Percentiles rank a stretch among this genome's conserved stretches.
These are phyloP conservation scores for Testicularia cyperi DNA, from an alignment of 1,284 basidiomycete species.

Conservation along the genomic window DNA sequence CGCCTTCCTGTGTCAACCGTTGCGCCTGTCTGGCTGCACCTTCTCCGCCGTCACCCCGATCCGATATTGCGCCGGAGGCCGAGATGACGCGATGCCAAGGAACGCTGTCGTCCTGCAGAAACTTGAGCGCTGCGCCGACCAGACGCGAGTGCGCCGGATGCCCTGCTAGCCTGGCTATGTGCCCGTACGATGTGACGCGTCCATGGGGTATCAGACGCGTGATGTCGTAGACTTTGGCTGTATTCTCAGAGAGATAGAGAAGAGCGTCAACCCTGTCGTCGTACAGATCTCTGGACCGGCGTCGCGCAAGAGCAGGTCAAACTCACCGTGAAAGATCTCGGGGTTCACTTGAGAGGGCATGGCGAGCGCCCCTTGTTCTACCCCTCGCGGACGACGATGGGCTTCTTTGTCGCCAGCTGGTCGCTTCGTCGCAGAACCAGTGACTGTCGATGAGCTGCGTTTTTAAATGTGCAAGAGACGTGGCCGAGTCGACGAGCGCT, in stretches of 20 bases:
- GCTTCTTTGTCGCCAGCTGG: too few species aligned
- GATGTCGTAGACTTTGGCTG: conserved; percentile 53
- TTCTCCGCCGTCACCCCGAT: conserved; percentile 54
- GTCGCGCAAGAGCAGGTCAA: too few species aligned
- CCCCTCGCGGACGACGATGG: too few species aligned
- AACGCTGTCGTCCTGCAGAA: conserved; percentile 39
- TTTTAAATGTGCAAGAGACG: too few species aligned
- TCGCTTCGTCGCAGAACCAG: too few species aligned
- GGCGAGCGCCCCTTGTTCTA: too few species aligned
- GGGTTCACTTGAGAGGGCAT: conserved; percentile 36
- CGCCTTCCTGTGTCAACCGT: conserved; percentile 36
- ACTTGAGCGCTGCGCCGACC: conserved; percentile 53
- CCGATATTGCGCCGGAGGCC: conserved; percentile 50
- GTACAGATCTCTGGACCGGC: too few species aligned
- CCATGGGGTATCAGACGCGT: conserved; percentile 45
- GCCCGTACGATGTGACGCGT: conserved; percentile 55
- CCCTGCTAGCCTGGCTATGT: conserved; percentile 52
- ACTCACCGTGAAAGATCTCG: conserved; percentile 33
- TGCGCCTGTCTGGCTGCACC: conserved; percentile 50
- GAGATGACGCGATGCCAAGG: conserved; percentile 56
- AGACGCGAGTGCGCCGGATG: conserved; percentile 49
- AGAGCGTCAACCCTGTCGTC: too few species aligned
- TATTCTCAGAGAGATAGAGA: background rate
- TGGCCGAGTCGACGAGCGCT: too few species aligned
- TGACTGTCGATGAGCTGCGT: too few species aligned